Percentiles rank a stretch among this genome's conserved stretches.
Conservation (phyloP, 176 grass and related monocot genomes). For the Poa pratensis region DNA sequence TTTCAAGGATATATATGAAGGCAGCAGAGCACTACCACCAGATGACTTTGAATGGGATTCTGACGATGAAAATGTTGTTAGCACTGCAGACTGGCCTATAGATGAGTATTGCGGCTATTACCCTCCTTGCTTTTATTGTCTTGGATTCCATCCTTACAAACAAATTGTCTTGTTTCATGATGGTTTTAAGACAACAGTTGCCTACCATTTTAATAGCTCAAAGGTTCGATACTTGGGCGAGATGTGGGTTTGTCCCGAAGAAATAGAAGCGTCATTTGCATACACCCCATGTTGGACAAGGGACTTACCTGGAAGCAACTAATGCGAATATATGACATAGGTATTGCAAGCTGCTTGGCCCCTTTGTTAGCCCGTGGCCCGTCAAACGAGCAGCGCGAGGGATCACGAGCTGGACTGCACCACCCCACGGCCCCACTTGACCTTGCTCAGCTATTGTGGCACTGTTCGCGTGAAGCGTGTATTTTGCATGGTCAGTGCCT, state of each 20-base stretch:
- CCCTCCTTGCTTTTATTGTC: neutral
- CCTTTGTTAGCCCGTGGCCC: too few species aligned
- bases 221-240: neutral
- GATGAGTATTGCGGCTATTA: neutral
- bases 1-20: neutral
- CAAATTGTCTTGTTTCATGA: neutral
- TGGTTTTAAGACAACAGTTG: neutral
- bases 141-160: conserved; percentile 18
- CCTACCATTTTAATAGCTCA: conserved; percentile 1
- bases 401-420: too few species aligned
- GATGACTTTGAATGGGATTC: conserved; percentile 6
- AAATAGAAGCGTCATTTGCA: neutral
- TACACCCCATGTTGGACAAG: conserved; percentile 9
- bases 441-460: too few species aligned
- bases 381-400: too few species aligned
- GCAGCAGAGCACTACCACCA: neutral
- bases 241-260: neutral
- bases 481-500: too few species aligned
- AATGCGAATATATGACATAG: neutral
- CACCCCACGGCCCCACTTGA: too few species aligned
- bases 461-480: too few species aligned
- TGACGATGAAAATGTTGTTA: neutral
- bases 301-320: conserved; percentile 8
- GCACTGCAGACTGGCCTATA: neutral
- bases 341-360: neutral